A percentile compares a stretch with the other conserved stretches of the same genome.
Evolutionary conservation across 306 rosid species (phyloP).

Genomic region (Castanea crenata): DNA sequence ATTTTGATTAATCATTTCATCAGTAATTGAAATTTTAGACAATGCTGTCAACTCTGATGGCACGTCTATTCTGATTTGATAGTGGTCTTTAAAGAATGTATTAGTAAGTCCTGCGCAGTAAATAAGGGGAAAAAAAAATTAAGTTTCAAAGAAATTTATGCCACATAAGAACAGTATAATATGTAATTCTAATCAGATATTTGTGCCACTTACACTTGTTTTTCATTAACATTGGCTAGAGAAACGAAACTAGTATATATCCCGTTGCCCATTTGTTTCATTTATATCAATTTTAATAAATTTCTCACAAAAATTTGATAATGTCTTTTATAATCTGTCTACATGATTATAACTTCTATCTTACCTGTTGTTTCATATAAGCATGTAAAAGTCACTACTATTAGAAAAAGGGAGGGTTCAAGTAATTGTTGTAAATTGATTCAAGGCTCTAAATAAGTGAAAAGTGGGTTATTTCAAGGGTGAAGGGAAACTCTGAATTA

Average conservation of each 20-base stretch:
- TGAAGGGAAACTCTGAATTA: background rate
- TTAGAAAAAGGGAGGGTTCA: too few species aligned
- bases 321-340: background rate
- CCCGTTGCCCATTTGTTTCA: too few species aligned
- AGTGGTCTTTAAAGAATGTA: conserved; percentile 42
- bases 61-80: conserved; percentile 53
- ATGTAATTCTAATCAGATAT: background rate
- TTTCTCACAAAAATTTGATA: background rate
- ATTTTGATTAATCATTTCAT: conserved; percentile 43
- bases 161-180: background rate
- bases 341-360: background rate
- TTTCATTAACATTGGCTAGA: too few species aligned
- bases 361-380: background rate
- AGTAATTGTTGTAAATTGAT: background rate
- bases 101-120: background rate
- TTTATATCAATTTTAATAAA: too few species aligned
- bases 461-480: background rate
- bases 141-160: conserved; percentile 2
- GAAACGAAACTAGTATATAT: too few species aligned
- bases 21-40: conserved; percentile 59
- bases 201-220: too few species aligned
- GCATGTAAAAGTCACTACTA: background rate
- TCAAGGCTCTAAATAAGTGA: background rate
- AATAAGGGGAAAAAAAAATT: background rate
- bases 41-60: conserved; percentile 56